A percentile compares a stretch with the other conserved stretches of the same genome.
Evolutionary conservation across 495 filamentous ascomycete species (phyloP).

Genomic region (Penicillium subrubescens): DNA sequence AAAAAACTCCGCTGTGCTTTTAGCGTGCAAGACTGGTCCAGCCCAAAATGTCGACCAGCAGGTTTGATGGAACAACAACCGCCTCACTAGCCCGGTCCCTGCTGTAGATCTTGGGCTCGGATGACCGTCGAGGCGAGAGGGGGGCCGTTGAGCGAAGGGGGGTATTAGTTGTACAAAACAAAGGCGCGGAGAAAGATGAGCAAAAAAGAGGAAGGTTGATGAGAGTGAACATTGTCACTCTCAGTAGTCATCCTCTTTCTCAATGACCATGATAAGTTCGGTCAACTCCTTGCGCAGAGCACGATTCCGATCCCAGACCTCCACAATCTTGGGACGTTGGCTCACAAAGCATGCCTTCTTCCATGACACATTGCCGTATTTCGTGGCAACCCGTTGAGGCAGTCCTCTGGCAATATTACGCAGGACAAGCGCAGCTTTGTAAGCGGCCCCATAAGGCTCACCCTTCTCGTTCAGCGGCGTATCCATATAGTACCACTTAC

Average conservation of each 20-base stretch:
- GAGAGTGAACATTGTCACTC: not conserved
- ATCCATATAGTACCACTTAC: slow-evolving; percentile 54
- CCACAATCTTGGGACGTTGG: slow-evolving; percentile 45
- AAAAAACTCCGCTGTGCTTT: slow-evolving; percentile 26
- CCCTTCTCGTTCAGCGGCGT: slow-evolving; percentile 79
- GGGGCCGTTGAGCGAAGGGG: slow-evolving; percentile 14
- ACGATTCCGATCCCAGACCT: slow-evolving; percentile 47
- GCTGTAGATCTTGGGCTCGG: not conserved
- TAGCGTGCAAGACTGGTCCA: slow-evolving; percentile 14
- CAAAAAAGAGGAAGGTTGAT: slow-evolving; percentile 9
- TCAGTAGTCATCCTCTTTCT: slow-evolving; percentile 46
- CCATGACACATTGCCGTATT: slow-evolving; percentile 39
- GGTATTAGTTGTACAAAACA: slow-evolving; percentile 33
- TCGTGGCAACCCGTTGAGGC: slow-evolving; percentile 41
- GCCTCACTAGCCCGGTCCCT: not conserved
- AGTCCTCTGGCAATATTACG: slow-evolving; percentile 85
- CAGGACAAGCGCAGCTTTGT: slow-evolving; percentile 81
- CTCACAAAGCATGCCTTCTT: slow-evolving; percentile 47
- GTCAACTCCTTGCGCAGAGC: slow-evolving; percentile 47
- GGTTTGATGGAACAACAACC: slow-evolving; percentile 11
- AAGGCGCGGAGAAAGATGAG: slow-evolving; percentile 15
- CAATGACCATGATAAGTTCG: slow-evolving; percentile 48
- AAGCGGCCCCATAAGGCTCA: slow-evolving; percentile 80
- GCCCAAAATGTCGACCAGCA: not conserved
- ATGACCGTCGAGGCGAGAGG: slow-evolving; percentile 1